Base-by-base conservation (phyloP, 139 green algal genomes). In the Chlamydomonas applanata region DNA sequence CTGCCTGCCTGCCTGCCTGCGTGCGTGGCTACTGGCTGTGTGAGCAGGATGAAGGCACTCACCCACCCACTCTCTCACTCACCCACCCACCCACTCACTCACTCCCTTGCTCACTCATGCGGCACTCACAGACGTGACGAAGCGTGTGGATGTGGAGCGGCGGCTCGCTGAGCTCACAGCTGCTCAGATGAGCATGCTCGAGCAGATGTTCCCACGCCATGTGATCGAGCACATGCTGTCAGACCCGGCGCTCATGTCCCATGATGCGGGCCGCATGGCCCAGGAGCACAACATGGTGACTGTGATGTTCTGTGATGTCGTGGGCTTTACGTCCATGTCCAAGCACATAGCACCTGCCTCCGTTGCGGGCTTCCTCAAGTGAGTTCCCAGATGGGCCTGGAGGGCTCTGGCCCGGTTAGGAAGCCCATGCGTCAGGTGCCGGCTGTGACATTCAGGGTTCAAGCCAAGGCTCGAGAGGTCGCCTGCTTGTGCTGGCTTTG, bases 271-370 rank as follows among this genome's bases (percentile, higher is more conserved):
- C n/a, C 19, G 65, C 0, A 40, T 72, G 45, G 67, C 67, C 32
- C 62, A 61, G 7, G 33, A 74, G 32, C 68, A 74, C n/a, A 49
- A 64, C 9, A 44, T 46, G 32, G 68, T 74, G 4, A 72, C 65
- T 0, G 52, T 82, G 27, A 70, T 82, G 22, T 82, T 82, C 70
- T 82, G 76, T 40, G 76, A 82, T 53, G 76, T 82, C 64, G 76
- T 78, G 32, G 77, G 77, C 53, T 82, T 82, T 64, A 82, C 77
- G 33, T 49, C 33, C 34, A 76, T 69, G 60, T 61, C 56, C 60
- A 81, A 82, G 35, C 69, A 77, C 27, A 61, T 82, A 17, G 22
- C 61, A 45, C 36, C 75, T 5, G 53, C 68, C 24, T 68, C 34
- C 17, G 75, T 80, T 11, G 75, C 75, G 68, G 25, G 30, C n/a